Evolutionary conservation across 352 stramenopile genomes (phyloP).

Genomic region (Phytopythium aichiense): DNA sequence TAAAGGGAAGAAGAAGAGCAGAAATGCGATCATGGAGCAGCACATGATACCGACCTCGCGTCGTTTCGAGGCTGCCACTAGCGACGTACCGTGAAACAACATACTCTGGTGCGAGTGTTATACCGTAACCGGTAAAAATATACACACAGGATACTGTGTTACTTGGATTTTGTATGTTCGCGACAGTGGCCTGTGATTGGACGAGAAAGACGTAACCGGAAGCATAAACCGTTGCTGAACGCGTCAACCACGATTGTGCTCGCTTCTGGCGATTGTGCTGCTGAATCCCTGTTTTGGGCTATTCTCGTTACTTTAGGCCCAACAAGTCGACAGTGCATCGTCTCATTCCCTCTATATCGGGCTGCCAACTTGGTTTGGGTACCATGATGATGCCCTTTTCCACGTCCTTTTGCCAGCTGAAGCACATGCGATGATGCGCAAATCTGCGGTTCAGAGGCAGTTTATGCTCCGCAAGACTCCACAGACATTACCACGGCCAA

Average conservation of each 20-base stretch:
- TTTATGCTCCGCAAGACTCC: not conserved
- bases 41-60: too few relatives aligned
- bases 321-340: not conserved
- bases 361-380: not conserved
- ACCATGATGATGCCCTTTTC: not conserved
- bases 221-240: not conserved
- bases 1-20: not conserved
- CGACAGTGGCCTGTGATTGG: not conserved
- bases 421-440: not conserved
- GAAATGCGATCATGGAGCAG: not conserved
- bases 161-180: not conserved
- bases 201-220: not conserved
- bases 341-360: not conserved
- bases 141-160: too few relatives aligned
- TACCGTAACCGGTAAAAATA: too few relatives aligned
- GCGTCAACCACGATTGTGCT: slow-evolving; percentile 2
- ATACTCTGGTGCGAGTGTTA: too few relatives aligned
- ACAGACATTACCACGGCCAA: not conserved
- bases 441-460: not conserved
- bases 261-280: not conserved
- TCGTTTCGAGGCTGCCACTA: too few relatives aligned
- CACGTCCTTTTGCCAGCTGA: not conserved
- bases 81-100: too few relatives aligned
- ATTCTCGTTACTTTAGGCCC: not conserved
- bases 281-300: not conserved